phyloP scores from a whole-genome alignment of 352 stramenopile species.

The Pythium phragmiticola region DNA sequence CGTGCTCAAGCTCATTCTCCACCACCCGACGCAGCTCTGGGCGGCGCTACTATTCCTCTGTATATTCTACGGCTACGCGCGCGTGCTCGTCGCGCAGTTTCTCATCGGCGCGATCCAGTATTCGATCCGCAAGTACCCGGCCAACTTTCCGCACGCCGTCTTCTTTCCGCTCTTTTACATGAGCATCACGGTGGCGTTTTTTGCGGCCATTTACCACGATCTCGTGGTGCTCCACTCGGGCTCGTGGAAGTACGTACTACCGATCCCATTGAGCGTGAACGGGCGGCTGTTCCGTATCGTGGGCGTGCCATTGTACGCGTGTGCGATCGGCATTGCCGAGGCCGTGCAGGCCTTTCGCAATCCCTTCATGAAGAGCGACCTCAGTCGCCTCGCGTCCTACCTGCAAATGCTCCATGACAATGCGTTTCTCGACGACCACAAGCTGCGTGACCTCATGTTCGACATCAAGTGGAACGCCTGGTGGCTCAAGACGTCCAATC shows the following conservation, averaged over 20 bases:
- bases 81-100: slow-evolving; percentile 63
- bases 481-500: slow-evolving; percentile 28
- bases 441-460: slow-evolving; percentile 30
- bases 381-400: slow-evolving; percentile 38
- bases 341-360: slow-evolving; percentile 48
- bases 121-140: slow-evolving; percentile 50
- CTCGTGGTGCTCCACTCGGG: slow-evolving; percentile 27
- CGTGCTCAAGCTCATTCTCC: slow-evolving; percentile 56
- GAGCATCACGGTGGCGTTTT: slow-evolving; percentile 34
- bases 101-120: slow-evolving; percentile 43
- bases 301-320: slow-evolving; percentile 66
- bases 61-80: slow-evolving; percentile 66
- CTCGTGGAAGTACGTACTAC: slow-evolving; percentile 64
- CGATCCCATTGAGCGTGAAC: slow-evolving; percentile 58
- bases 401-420: slow-evolving; percentile 31
- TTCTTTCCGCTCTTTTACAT: slow-evolving; percentile 60
- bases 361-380: slow-evolving; percentile 42
- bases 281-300: slow-evolving; percentile 52
- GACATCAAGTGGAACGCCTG: slow-evolving; percentile 37
- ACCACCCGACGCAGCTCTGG: slow-evolving; percentile 58
- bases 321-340: slow-evolving; percentile 49
- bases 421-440: slow-evolving; percentile 31
- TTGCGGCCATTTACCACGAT: slow-evolving; percentile 48
- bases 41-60: slow-evolving; percentile 48
- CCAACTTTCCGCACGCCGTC: slow-evolving; percentile 54